These are phyloP conservation scores for Ulvella scutata DNA, from an alignment of 139 green algal genomes.

Conservation along the genomic window DNA sequence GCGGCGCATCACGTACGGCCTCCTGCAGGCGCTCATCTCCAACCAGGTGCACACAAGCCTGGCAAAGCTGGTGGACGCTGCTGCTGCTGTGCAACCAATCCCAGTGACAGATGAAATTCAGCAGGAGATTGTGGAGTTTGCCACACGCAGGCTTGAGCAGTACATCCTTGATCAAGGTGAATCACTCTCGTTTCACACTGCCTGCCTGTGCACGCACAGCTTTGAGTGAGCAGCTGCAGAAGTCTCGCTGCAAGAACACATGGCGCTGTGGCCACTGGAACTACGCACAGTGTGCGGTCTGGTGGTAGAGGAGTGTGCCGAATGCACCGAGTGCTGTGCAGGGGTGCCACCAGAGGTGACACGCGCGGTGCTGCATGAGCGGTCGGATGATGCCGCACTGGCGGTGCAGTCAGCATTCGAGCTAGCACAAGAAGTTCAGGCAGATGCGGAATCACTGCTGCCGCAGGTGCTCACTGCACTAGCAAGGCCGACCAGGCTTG, in stretches of 20 bases:
- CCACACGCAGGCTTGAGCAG: constrained; percentile 78
- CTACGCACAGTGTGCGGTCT: too few species aligned
- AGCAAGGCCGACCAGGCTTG: constrained; percentile 66
- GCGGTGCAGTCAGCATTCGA: constrained; percentile 45
- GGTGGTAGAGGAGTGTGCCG: too few species aligned
- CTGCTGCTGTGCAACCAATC: constrained; percentile 63
- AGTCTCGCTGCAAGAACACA: too few species aligned
- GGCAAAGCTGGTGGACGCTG: constrained; percentile 20
- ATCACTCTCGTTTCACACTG: background rate
- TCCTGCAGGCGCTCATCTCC: constrained; percentile 64
- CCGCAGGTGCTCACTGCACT: constrained; percentile 58
- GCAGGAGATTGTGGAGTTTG: constrained; percentile 42
- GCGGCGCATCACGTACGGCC: constrained; percentile 65
- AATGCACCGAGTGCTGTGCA: too few species aligned
- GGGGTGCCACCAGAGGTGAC: constrained; percentile 35
- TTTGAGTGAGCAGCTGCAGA: too few species aligned
- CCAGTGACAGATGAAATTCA: constrained; percentile 25
- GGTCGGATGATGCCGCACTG: constrained; percentile 49
- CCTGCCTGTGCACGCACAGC: too few species aligned
- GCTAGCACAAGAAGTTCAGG: constrained; percentile 27
- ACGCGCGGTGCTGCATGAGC: constrained; percentile 69
- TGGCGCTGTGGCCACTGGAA: too few species aligned
- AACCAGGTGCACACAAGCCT: constrained; percentile 54
- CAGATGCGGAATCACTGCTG: constrained; percentile 19
- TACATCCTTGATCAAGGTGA: constrained; percentile 66